Percentiles rank a stretch among this genome's conserved stretches.
These are phyloP conservation scores for Nicotiana noctiflora DNA, from an alignment of 257 asterid genomes.

Conservation along the genomic window DNA sequence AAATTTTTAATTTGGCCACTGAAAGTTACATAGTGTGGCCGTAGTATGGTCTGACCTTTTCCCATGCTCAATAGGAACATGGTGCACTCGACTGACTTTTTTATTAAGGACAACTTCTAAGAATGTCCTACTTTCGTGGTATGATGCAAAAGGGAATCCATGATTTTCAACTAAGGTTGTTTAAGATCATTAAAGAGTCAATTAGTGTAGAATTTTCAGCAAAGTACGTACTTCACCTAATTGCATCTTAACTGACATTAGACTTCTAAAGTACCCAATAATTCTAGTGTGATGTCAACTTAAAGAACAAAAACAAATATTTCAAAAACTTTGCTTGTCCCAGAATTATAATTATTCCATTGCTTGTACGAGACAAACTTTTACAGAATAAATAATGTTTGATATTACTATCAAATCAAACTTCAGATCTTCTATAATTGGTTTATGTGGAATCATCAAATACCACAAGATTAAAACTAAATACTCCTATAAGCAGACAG, in stretches of 20 bases:
- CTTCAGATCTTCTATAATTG: neutral
- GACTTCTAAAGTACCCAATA: neutral
- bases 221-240: neutral
- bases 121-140: neutral
- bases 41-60: no score
- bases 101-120: neutral
- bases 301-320: neutral
- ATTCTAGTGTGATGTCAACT: neutral
- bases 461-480: conserved; percentile 8
- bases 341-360: neutral
- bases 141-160: neutral
- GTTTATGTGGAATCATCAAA: conserved; percentile 8
- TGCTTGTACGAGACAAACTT: neutral
- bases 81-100: rapidly evolving
- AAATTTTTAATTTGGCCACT: no score
- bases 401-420: neutral
- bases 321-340: neutral
- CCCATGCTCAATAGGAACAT: rapidly evolving
- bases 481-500: neutral
- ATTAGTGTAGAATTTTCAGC: neutral
- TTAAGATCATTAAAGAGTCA: neutral
- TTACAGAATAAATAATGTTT: neutral
- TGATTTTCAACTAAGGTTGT: neutral
- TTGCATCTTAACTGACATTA: neutral
- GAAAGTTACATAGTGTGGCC: no score